Conservation (phyloP, 192 early-diverging fungal species). For the Oehlia diaphana region DNA sequence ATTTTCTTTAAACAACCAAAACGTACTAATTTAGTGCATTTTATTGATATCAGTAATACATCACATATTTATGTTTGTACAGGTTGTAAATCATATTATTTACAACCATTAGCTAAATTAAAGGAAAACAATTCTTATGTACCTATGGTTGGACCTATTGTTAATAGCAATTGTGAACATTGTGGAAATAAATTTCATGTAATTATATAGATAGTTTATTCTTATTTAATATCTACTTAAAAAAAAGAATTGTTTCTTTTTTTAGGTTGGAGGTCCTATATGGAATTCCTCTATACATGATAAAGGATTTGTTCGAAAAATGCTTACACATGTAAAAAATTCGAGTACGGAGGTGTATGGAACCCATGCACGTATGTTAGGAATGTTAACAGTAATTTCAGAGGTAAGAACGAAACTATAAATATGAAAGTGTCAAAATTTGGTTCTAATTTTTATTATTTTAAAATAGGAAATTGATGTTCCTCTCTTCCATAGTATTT, state of each 20-base stretch:
- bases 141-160: conserved; percentile 60
- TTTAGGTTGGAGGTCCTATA: conserved; percentile 88
- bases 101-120: conserved; percentile 74
- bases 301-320: conserved; percentile 74
- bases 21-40: background rate
- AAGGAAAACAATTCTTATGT: conserved; percentile 63
- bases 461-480: conserved; percentile 53
- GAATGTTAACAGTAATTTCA: conserved; percentile 90
- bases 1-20: background rate
- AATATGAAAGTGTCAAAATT: background rate
- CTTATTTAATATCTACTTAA: background rate
- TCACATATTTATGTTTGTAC: conserved; percentile 82
- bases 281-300: conserved; percentile 88
- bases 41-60: conserved; percentile 61
- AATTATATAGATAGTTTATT: conserved; percentile 8
- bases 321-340: conserved; percentile 74
- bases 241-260: background rate
- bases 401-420: conserved; percentile 55
- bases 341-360: conserved; percentile 61
- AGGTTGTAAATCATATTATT: conserved; percentile 74
- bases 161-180: conserved; percentile 63
- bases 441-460: background rate
- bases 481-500: conserved; percentile 83
- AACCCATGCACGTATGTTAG: conserved; percentile 85
- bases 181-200: conserved; percentile 77